Base-by-base conservation (phyloP, 1,284 basidiomycete species). In the Kwoniella shivajii region DNA sequence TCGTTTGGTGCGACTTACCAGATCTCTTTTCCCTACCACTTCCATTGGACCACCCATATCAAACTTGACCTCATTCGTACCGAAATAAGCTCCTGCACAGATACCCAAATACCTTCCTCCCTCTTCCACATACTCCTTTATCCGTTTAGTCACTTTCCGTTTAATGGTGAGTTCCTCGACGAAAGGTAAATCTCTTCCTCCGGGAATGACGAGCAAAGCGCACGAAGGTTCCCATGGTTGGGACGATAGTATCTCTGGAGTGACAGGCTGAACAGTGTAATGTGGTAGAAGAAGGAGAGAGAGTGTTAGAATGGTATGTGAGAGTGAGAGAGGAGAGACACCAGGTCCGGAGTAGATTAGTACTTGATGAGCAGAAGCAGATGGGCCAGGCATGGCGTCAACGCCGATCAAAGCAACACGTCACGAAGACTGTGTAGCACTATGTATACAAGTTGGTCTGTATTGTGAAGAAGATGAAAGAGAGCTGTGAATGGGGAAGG, bases 291-390 rank as follows among this genome's bases (percentile, higher is more conserved):
- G 83, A 30, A 88, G 71, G 6, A 82, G 77, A 33, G 83, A 82
- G 30, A 93, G 83, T 7, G 82, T 80, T 1, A 80, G 71, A 33
- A 86, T 73, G 1, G 84, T 82, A 65, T 86, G 80, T 1, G 82
- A 79, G 33, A 86, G 76, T 2, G 88, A 87, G 10, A 83, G 72
- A 41, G 82, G 81, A 26, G 82, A 80, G 18, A 86, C 83, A 52
- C 90, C 87, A 22, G 87, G 84, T 3, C 87, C 88, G 43, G 87
- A 81, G 75, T 90, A 91, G 39, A 92, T 84, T 55, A 92, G 83
- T 18, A 92, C 87, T 77, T 92, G 75, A 55, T 73, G 72, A 0
- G 72, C 70, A 16, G 66, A 60, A 1, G 72, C 55, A 1, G 61
- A 63, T 4, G 73, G 73, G 26, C 73, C 73, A 20, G 72, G 68